Evolutionary conservation across 106 monocot species (phyloP).

Genomic region (Phalaenopsis equestris): DNA sequence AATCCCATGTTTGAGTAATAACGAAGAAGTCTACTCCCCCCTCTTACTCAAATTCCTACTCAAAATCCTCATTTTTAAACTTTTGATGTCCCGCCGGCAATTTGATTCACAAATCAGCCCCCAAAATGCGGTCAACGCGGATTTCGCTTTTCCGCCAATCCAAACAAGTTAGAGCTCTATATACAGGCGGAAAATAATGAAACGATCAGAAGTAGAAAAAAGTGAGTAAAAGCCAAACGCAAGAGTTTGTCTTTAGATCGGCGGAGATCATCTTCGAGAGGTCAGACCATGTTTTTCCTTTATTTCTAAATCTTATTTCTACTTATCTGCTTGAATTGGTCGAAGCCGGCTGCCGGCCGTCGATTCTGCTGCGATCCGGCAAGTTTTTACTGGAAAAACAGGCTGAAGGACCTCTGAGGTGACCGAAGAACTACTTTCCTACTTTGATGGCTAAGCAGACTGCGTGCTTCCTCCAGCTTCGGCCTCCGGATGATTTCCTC

Average conservation of each 20-base stretch:
- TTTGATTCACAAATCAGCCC: background rate
- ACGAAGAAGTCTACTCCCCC: no score
- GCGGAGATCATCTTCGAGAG: constrained; percentile 8
- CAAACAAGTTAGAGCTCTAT: background rate
- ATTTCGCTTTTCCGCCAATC: background rate
- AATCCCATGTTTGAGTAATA: no score
- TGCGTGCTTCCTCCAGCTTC: background rate
- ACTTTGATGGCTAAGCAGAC: background rate
- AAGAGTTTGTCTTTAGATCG: background rate
- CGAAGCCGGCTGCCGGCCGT: background rate
- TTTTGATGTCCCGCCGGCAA: background rate
- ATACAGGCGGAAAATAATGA: background rate
- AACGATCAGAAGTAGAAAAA: background rate
- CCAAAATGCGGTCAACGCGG: background rate
- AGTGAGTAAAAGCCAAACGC: background rate
- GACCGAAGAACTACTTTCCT: background rate
- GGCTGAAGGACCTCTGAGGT: background rate
- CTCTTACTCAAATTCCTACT: no score
- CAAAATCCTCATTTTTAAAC: background rate
- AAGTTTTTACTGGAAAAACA: background rate
- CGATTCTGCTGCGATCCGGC: background rate
- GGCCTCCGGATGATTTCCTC: background rate
- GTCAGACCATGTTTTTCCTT: constrained; percentile 7
- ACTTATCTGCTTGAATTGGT: background rate
- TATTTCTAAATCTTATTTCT: background rate